Evolutionary conservation across 148 eudicot species (phyloP).

Genomic region (Persicaria maculosa): DNA sequence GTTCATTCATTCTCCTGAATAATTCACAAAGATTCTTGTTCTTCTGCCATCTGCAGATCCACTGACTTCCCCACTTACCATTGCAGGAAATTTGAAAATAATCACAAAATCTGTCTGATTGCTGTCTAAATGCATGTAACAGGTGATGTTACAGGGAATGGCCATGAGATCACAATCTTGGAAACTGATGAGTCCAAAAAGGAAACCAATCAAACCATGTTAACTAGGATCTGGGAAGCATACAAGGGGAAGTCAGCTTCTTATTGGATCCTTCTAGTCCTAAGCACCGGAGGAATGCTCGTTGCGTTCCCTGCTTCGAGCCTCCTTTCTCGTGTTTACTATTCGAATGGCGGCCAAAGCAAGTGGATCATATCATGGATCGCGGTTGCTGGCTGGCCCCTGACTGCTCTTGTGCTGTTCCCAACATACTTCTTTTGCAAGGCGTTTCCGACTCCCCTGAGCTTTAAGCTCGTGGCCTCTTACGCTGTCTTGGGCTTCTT

Average conservation of each 20-base stretch:
- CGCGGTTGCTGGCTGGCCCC: conserved; percentile 80
- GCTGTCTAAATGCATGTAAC: background rate
- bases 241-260: conserved; percentile 50
- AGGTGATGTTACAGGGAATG: conserved; percentile 9
- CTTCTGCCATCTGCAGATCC: background rate
- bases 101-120: background rate
- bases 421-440: conserved; percentile 41
- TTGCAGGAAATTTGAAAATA: background rate
- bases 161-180: conserved; percentile 5
- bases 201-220: conserved; percentile 18
- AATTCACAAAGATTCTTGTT: background rate
- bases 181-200: background rate
- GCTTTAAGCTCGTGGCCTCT: conserved; percentile 37
- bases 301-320: conserved; percentile 81
- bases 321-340: conserved; percentile 63
- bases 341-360: conserved; percentile 59
- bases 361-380: conserved; percentile 87
- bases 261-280: conserved; percentile 56
- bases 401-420: conserved; percentile 38
- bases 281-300: conserved; percentile 53
- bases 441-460: conserved; percentile 45
- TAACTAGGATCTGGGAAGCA: conserved; percentile 25
- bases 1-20: background rate
- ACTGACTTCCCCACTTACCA: background rate
- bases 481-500: conserved; percentile 55